Percentiles rank a stretch among this genome's conserved stretches.
phyloP scores from a whole-genome alignment of 1,284 basidiomycete genomes.

The Rhizopogon parksii region DNA sequence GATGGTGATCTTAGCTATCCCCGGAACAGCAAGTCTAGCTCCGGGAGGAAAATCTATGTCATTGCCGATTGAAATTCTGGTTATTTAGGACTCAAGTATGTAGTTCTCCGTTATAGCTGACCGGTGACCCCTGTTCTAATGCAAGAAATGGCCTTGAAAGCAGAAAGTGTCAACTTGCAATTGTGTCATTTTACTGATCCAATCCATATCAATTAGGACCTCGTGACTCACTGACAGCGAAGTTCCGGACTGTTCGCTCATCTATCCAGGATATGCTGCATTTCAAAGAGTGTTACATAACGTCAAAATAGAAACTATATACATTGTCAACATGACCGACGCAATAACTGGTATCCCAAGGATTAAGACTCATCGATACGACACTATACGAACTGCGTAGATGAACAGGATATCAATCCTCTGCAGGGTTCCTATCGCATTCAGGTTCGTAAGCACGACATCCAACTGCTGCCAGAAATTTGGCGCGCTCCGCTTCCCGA shows the following conservation, averaged over 20 bases:
- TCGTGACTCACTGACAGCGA: too few relatives aligned
- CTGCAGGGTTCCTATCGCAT: not conserved
- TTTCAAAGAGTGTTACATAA: too few relatives aligned
- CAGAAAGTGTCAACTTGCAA: too few relatives aligned
- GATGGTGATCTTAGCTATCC: not conserved
- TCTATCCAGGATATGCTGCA: too few relatives aligned
- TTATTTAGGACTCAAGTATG: not conserved
- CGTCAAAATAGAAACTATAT: too few relatives aligned
- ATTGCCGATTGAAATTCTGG: not conserved
- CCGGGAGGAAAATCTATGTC: not conserved
- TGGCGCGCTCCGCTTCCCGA: conserved; percentile 35
- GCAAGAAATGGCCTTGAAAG: too few relatives aligned
- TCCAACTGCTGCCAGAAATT: conserved; percentile 40
- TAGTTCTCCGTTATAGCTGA: too few relatives aligned
- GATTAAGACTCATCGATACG: not conserved
- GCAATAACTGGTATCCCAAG: not conserved
- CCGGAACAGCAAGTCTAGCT: not conserved
- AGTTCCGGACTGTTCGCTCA: too few relatives aligned
- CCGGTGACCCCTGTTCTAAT: too few relatives aligned
- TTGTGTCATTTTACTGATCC: too few relatives aligned
- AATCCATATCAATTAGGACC: too few relatives aligned
- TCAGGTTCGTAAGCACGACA: conserved; percentile 44
- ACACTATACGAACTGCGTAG: not conserved
- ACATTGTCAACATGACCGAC: not conserved
- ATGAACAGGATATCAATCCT: not conserved